Evolutionary conservation across 345 rosid genomes (phyloP), one percentile per base, ranked within the genome.

Genomic region (Durio zibethinus): DNA sequence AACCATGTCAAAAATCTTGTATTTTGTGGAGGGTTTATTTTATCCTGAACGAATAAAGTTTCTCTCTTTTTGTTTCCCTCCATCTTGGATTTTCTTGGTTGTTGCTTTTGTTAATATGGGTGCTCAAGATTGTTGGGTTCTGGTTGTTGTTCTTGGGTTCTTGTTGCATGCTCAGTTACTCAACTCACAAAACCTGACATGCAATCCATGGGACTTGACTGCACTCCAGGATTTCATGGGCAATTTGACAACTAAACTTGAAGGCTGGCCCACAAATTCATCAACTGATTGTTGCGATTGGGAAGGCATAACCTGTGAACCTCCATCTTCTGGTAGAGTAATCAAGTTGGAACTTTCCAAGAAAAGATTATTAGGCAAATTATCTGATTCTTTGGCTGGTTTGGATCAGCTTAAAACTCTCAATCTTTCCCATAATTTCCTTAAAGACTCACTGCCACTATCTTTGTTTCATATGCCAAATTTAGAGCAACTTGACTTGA

Each of bases 241-340:
- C 3, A 85, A 76, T 54, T 78, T 91, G 68, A 83, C 83, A 10
- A 76, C 82, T 8, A 76, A 76, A 23, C 86, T 90, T 61, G 79
- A 74, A 1, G 90, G 75, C 5, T 91, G 93, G 92, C 63, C 52
- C 7, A 6, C 62, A 11, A 86, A 78, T 75, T 73, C 79, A 11
- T 84, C 87, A 7, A 16, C 59, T 45, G 84, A 85, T 68, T 93
- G 96, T 85, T 89, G 98, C 64, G 31, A 47, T 35, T 93, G 97
- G 97, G 67, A 53, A 9, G 97, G 96, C 77, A 66, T 91, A 84
- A 71, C 80, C 38, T 91, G 95, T 79, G 80, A 78, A 23, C 75
- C 90, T 76, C 74, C 53, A 27, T 33, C 65, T 84, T 84, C 88
- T 20, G 56, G 78, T 9, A 88, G 92, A 61, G 97, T 89, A 5